Evolutionary conservation across 192 early-diverging fungal species (phyloP).

Genomic region (Lobosporangium transversale): DNA sequence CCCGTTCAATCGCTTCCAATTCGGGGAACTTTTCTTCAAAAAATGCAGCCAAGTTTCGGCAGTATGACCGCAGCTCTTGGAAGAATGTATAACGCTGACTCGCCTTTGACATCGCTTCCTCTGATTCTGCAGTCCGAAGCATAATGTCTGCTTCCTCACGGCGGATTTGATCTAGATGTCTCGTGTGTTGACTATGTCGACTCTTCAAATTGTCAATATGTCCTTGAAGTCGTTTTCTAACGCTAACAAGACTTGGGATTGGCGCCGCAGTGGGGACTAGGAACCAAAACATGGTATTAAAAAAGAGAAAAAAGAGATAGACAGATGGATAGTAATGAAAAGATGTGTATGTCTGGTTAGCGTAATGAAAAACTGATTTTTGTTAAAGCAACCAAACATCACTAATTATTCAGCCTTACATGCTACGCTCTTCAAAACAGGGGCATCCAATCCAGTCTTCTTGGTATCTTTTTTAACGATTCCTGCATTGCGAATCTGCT

Average conservation of each 20-base stretch:
- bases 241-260: slow-evolving; percentile 54
- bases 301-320: not conserved
- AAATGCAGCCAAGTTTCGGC: slow-evolving; percentile 61
- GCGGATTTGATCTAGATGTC: slow-evolving; percentile 53
- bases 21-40: slow-evolving; percentile 67
- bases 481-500: slow-evolving; percentile 65
- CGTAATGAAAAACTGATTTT: too few relatives aligned
- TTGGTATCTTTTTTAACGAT: slow-evolving; percentile 38
- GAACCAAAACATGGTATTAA: not conserved
- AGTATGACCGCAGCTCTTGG: slow-evolving; percentile 57
- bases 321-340: too few relatives aligned
- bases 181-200: slow-evolving; percentile 33
- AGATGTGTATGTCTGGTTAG: too few relatives aligned
- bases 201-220: slow-evolving; percentile 40
- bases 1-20: slow-evolving; percentile 61
- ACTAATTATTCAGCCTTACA: slow-evolving; percentile 27
- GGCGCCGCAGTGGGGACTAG: slow-evolving; percentile 56
- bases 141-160: slow-evolving; percentile 40
- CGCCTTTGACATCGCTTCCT: slow-evolving; percentile 48
- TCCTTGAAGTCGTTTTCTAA: slow-evolving; percentile 38
- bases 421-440: slow-evolving; percentile 18
- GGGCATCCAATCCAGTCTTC: slow-evolving; percentile 16
- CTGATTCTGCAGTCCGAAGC: slow-evolving; percentile 38
- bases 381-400: too few relatives aligned
- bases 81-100: slow-evolving; percentile 64